Conservation (phyloP, 2,329 filamentous ascomycete genomes). For the Aureobasidium vineae region DNA sequence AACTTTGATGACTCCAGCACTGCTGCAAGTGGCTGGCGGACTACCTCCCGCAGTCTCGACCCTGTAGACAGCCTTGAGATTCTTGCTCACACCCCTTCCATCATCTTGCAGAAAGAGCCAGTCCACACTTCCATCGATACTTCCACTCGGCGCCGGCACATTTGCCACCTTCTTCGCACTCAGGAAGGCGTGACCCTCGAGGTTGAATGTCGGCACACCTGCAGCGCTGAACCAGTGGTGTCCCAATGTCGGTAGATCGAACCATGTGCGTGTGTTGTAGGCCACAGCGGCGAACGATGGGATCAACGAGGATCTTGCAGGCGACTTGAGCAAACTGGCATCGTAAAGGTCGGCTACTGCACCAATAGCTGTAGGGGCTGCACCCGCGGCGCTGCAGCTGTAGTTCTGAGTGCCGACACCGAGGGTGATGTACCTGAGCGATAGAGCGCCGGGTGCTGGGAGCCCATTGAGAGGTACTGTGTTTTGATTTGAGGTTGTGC, state of each 20-base stretch:
- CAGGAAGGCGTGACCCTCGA: conserved; percentile 48
- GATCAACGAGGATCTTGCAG: conserved; percentile 25
- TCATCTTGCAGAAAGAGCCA: conserved; percentile 50
- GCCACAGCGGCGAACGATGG: conserved; percentile 17
- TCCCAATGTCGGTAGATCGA: conserved; percentile 46
- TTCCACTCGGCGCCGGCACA: conserved; percentile 53
- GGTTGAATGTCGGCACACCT: conserved; percentile 59
- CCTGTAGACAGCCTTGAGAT: conserved; percentile 49
- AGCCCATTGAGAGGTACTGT: conserved; percentile 24
- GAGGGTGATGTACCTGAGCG: conserved; percentile 51
- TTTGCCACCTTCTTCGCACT: conserved; percentile 51
- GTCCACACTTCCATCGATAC: conserved; percentile 40
- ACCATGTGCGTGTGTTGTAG: conserved; percentile 10
- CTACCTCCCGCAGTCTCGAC: conserved; percentile 51
- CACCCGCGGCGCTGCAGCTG: conserved; percentile 50
- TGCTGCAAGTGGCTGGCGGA: conserved; percentile 42
- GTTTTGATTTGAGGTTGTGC: not conserved
- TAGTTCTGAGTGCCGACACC: conserved; percentile 70
- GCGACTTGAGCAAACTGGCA: conserved; percentile 43
- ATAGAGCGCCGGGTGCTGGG: not conserved
- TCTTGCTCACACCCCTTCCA: conserved; percentile 37
- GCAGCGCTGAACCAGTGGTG: conserved; percentile 64
- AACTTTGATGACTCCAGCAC: conserved; percentile 39
- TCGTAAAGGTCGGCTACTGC: conserved; percentile 49
- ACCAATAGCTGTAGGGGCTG: conserved; percentile 44